phyloP scores from a whole-genome alignment of 2,329 filamentous ascomycete species.

The Venturia pyrina region DNA sequence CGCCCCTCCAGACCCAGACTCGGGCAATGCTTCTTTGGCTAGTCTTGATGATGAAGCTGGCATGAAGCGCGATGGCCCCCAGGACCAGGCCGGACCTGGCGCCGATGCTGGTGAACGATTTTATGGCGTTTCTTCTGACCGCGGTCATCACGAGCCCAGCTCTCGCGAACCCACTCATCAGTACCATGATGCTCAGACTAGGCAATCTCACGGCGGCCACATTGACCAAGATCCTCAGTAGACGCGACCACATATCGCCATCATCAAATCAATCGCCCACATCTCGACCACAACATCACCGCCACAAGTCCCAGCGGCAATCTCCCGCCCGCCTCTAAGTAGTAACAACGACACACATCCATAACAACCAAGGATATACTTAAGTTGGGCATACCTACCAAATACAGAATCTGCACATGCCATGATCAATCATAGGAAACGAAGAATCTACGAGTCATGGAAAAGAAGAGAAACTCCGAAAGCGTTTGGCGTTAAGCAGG shows the following conservation, averaged over 20 bases:
- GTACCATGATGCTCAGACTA: not conserved
- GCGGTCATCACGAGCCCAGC: not conserved
- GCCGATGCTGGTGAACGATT: not conserved
- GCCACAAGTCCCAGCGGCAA: not conserved
- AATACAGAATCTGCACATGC: not conserved
- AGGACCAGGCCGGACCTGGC: not conserved
- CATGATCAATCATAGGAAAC: not conserved
- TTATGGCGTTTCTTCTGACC: not conserved
- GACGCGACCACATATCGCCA: not conserved
- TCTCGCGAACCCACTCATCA: not conserved
- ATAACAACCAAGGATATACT: not conserved
- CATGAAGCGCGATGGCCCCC: not conserved
- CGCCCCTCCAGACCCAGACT: not conserved
- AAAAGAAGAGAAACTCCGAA: not conserved
- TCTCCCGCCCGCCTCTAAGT: not conserved
- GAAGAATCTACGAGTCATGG: not conserved
- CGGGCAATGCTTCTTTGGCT: slow-evolving; percentile 3
- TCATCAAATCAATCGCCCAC: not conserved
- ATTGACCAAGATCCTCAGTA: not conserved
- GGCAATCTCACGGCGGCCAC: not conserved
- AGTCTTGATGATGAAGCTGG: slow-evolving; percentile 1
- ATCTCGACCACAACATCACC: not conserved
- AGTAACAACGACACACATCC: no score
- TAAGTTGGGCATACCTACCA: not conserved
- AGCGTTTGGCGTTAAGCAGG: no score